Evolutionary conservation across 179 eudicot genomes (phyloP), one percentile per base, ranked within the genome.

Genomic region (Beta lomatogona): DNA sequence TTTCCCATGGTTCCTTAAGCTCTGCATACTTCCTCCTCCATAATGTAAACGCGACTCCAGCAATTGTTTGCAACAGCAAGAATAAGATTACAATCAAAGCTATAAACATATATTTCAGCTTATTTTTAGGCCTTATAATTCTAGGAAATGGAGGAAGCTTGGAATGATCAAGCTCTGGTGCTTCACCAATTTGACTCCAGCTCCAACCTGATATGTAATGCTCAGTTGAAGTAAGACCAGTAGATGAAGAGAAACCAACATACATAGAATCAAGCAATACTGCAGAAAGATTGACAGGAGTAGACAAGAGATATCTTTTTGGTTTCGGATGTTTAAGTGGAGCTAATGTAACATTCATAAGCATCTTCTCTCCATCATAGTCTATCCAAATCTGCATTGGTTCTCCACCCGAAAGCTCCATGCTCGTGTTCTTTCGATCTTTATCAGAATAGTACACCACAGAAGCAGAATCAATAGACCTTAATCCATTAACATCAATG

Each of bases 201-300:
- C 89, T 87, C 89, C 89, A 89, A 58, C 91, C 91, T 13, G 88
- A 77, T 54, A 89, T 31, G 36, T 89, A 89, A 65, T 87, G 87
- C 48, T 53, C 75, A 48, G 75, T 83, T 57, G 82, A 44, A 36
- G 83, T 41, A 36, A 59, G 8, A 4, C 90, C 90, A 0, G 90
- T 89, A 50, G 87, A 13, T n/a, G 88, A 75, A 3, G 88, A 79
- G 77, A 89, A 86, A 67, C 91, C 91, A 28, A 87, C 61, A 71
- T 85, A 89, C 86, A 87, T 78, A 22, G 81, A 52, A 41, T 85
- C 86, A 50, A 71, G 80, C 19, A 85, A n/a, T 19, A 71, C 63
- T 1, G 59, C 16, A 18, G 91, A 85, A 53, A 89, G 88, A 74
- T 89, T 52, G 45, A 87, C 50, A 31, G 9, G 53, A 7, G 81